Evolutionary conservation across 2,329 filamentous ascomycete species (phyloP), one percentile per base, ranked within the genome.

Genomic region (Fusarium multiceps): DNA sequence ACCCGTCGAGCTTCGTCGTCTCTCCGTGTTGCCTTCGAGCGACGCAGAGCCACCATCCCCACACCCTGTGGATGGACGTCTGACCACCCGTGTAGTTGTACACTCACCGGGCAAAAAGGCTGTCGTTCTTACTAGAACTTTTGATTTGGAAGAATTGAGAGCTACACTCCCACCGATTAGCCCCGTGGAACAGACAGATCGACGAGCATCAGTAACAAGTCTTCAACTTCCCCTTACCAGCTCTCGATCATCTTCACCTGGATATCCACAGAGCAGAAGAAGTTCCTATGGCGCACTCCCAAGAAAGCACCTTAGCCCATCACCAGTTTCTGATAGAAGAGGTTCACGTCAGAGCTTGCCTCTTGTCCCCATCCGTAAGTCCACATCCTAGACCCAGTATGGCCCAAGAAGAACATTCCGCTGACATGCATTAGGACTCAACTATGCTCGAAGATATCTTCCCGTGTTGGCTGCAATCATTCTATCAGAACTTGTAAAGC

Each of bases 401-500:
- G 18, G 4, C 10, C 9, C 23, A 11, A 40, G 9, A 45, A 25
- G 20, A 27, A 56, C 11, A n/a, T 16, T 14, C 28, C 27, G 27
- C 54, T 75, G 18, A 75, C 30, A 18, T n/a, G 27, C 4, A 8
- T 3, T 23, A 80, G 78, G 78, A 40, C 58, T 76, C 6, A 73
- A 71, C 27, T 78, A 78, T 43, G 78, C 78, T n/a, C 72, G 78
- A 55, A 68, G 66, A 16, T 72, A 76, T 42, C 80, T 89, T 6
- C 88, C 88, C 3, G 82, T 87, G 0, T 77, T 90, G 8, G 86
- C 84, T 1, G 82, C 84, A 3, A 77, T 90, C 48, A 84, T 90
- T 68, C 79, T 86, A 34, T 88, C 86, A 0, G 82, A 85, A 7
- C 81, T 85, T 69, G 81, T 89, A 23, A 77, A 78, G 16, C 80